Evolutionary conservation across 768 basidiomycete genomes (phyloP).

Genomic region (Chiua virens): DNA sequence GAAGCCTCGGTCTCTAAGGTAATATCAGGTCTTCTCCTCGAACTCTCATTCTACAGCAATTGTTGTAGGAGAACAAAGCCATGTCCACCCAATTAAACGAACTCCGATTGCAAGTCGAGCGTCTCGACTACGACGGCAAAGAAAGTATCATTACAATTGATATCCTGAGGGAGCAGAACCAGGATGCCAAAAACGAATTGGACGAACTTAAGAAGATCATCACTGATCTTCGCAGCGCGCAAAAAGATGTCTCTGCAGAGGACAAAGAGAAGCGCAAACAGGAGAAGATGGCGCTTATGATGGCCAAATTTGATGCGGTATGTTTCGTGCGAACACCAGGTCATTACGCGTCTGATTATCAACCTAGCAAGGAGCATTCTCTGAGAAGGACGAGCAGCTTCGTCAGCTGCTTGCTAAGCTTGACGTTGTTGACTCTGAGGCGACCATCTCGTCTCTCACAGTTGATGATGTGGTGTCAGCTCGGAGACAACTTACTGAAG

Average conservation of each 20-base stretch:
- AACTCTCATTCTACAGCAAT: slow-evolving; percentile 8
- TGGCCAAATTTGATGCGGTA: slow-evolving; percentile 97
- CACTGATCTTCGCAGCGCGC: slow-evolving; percentile 72
- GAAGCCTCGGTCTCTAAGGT: slow-evolving; percentile 79
- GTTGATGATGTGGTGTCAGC: slow-evolving; percentile 80
- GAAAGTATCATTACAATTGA: slow-evolving; percentile 91
- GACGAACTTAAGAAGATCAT: slow-evolving; percentile 86
- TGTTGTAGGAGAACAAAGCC: slow-evolving; percentile 80
- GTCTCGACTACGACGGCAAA: slow-evolving; percentile 94
- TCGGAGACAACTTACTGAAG: slow-evolving; percentile 85
- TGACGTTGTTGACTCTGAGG: slow-evolving; percentile 72
- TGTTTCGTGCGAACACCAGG: slow-evolving; percentile 28
- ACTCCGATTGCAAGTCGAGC: slow-evolving; percentile 85
- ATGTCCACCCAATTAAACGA: slow-evolving; percentile 95
- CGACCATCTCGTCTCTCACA: slow-evolving; percentile 55
- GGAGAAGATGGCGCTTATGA: slow-evolving; percentile 99
- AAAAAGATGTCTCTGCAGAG: slow-evolving; percentile 85
- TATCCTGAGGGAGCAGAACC: slow-evolving; percentile 92
- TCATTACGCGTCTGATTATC: slow-evolving; percentile 5
- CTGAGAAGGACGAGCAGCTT: slow-evolving; percentile 93
- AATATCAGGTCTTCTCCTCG: slow-evolving; percentile 13
- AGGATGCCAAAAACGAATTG: slow-evolving; percentile 81
- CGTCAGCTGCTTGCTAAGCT: slow-evolving; percentile 82
- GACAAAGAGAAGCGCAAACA: slow-evolving; percentile 99
- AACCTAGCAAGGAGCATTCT: slow-evolving; percentile 82